Conservation (phyloP, 2,329 filamentous ascomycete genomes). For the Apiospora aurea region DNA sequence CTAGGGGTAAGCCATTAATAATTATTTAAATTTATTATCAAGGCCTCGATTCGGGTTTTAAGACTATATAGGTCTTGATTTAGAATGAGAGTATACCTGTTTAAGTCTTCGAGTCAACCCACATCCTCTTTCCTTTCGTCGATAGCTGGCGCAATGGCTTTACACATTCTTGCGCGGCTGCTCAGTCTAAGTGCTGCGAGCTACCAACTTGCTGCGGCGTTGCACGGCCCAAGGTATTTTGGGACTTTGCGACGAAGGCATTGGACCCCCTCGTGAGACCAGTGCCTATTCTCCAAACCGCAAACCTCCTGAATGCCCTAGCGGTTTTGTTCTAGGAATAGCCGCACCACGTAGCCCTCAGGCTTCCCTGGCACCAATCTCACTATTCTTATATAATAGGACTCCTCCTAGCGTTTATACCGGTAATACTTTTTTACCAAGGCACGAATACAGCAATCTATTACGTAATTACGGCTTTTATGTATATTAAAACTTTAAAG, state of each 20-base stretch:
- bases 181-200: slow-evolving; percentile 9
- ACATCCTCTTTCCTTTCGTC: slow-evolving; percentile 5
- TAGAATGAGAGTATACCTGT: slow-evolving; percentile 5
- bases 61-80: slow-evolving; percentile 2
- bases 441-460: too few species aligned
- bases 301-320: slow-evolving; percentile 3
- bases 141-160: slow-evolving; percentile 7
- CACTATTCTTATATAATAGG: too few species aligned
- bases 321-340: slow-evolving; percentile 1
- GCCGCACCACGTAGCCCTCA: background rate
- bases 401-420: too few species aligned
- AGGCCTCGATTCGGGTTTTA: slow-evolving; percentile 9
- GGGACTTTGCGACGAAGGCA: slow-evolving; percentile 9
- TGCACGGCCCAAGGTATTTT: slow-evolving; percentile 10
- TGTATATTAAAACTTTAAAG: too few species aligned
- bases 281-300: slow-evolving; percentile 10
- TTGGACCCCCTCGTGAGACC: background rate
- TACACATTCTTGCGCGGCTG: slow-evolving; percentile 9
- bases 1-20: background rate
- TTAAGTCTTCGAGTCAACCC: slow-evolving; percentile 5
- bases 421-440: too few species aligned
- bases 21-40: slow-evolving; percentile 5
- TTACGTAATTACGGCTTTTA: too few species aligned
- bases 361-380: too few species aligned
- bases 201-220: slow-evolving; percentile 8